Conservation (phyloP, 805 yeast species). For the Ogataea salicorniae region DNA sequence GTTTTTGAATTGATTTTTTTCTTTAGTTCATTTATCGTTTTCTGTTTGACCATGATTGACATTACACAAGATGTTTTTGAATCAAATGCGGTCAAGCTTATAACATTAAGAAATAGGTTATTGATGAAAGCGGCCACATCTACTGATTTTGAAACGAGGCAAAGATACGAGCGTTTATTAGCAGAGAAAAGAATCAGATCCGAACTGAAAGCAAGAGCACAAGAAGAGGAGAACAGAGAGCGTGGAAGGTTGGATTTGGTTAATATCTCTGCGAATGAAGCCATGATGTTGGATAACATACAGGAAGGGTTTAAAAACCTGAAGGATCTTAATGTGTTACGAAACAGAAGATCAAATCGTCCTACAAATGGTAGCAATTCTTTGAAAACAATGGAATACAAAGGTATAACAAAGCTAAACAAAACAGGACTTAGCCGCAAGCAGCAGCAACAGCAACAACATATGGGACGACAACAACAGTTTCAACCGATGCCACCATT, state of each 20-base stretch:
- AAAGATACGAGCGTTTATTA: conserved; percentile 18
- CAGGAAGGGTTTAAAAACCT: conserved; percentile 6
- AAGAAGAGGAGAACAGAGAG: conserved; percentile 6
- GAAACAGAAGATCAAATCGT: too few relatives aligned
- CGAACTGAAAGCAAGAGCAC: conserved; percentile 10
- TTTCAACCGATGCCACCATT: background rate
- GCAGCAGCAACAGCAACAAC: background rate
- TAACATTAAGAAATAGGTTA: conserved; percentile 14
- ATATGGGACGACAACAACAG: background rate
- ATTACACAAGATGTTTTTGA: conserved; percentile 9
- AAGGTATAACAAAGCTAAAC: conserved; percentile 1
- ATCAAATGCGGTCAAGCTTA: conserved; percentile 13
- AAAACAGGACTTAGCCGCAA: background rate
- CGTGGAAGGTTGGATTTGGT: conserved; percentile 13
- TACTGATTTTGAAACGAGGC: conserved; percentile 10
- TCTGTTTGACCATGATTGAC: background rate
- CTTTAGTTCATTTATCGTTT: background rate
- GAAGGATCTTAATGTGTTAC: background rate
- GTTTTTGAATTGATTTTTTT: background rate
- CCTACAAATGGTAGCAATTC: background rate
- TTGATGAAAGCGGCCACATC: conserved; percentile 22
- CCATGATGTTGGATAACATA: conserved; percentile 6
- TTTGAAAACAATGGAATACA: conserved; percentile 9
- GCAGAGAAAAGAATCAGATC: conserved; percentile 16
- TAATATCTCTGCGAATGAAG: conserved; percentile 8